These are phyloP conservation scores for Solanum ossicruentum DNA, from an alignment of 257 asterid species.

Conservation along the genomic window DNA sequence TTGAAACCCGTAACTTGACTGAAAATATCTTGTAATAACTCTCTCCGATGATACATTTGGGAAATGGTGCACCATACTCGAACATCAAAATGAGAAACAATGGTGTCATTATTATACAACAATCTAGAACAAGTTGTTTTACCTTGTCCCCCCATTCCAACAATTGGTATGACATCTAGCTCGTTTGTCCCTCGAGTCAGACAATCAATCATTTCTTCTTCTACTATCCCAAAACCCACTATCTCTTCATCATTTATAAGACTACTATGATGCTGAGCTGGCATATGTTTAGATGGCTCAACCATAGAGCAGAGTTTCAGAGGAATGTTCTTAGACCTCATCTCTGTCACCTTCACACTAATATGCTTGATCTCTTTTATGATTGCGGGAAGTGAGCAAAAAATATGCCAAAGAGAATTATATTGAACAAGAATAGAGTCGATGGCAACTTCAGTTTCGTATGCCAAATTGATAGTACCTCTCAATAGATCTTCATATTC, in stretches of 20 bases:
- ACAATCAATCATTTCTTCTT: background rate
- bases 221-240: background rate
- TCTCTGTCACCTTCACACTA: no score
- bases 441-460: background rate
- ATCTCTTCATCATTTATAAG: background rate
- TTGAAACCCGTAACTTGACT: no score
- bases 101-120: background rate
- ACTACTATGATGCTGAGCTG: background rate
- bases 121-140: background rate
- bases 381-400: no score
- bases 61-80: no score
- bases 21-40: background rate
- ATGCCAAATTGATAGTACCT: background rate
- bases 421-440: no score
- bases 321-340: background rate
- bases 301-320: background rate
- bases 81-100: no score
- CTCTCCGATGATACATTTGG: no score
- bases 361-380: no score
- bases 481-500: background rate
- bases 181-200: background rate
- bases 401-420: no score
- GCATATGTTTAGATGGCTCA: background rate
- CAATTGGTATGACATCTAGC: background rate
- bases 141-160: conserved; percentile 1